Evolutionary conservation across 2,329 filamentous ascomycete species (phyloP).

Genomic region (Colletotrichum sp.): DNA sequence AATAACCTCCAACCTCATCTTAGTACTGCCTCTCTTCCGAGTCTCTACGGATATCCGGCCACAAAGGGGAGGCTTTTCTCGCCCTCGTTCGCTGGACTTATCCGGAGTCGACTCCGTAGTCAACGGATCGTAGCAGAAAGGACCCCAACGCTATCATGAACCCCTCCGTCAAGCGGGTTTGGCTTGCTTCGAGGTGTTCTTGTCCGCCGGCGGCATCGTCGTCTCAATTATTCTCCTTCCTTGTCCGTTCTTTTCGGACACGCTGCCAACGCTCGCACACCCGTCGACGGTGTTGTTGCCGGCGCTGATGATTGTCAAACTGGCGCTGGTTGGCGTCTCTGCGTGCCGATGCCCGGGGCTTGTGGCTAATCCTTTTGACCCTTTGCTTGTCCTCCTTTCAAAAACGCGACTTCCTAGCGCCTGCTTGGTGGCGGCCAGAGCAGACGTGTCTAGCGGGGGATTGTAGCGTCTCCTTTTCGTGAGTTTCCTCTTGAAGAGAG

Average conservation of each 20-base stretch:
- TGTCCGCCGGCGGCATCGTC: neutral
- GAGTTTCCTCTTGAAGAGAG: neutral
- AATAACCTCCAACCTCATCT: neutral
- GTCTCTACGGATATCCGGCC: neutral
- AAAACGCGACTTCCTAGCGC: neutral
- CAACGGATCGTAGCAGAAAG: neutral
- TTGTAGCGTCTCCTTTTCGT: neutral
- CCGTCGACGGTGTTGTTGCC: conserved; percentile 2
- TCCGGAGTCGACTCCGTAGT: conserved; percentile 8
- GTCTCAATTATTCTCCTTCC: neutral
- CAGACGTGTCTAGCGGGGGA: conserved; percentile 8
- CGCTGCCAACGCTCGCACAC: conserved; percentile 10
- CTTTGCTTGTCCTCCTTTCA: neutral
- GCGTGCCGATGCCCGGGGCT: neutral
- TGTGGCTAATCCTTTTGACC: neutral
- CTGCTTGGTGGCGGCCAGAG: neutral
- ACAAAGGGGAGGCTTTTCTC: neutral
- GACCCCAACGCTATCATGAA: neutral
- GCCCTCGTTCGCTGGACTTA: neutral
- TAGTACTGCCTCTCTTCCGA: neutral
- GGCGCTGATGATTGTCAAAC: neutral
- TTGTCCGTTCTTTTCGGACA: neutral
- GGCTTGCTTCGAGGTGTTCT: neutral
- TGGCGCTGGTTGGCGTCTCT: neutral
- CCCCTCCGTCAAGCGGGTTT: neutral